Evolutionary conservation across 2,329 filamentous ascomycete genomes (phyloP).

Genomic region (Monilinia polystroma): DNA sequence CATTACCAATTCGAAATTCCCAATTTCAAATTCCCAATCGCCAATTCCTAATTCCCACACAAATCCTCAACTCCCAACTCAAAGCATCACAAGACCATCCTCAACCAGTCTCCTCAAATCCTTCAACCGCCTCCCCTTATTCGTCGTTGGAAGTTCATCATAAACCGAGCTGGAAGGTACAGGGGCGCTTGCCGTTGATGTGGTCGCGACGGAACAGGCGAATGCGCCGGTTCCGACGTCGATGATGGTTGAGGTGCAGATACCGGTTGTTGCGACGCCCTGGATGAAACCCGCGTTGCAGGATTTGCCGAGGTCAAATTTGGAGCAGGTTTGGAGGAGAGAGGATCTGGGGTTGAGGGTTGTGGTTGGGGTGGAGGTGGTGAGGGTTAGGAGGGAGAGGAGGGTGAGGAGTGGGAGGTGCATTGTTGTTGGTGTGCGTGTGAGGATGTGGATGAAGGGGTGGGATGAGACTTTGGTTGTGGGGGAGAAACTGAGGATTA

Average conservation of each 20-base stretch:
- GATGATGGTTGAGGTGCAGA: neutral
- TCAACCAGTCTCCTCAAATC: conserved; percentile 12
- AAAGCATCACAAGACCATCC: no score
- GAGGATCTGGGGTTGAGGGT: no score
- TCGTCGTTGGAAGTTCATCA: neutral
- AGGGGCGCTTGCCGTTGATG: neutral
- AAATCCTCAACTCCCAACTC: no score
- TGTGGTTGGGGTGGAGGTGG: neutral
- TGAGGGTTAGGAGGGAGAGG: neutral
- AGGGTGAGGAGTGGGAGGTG: neutral
- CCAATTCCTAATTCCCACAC: no score
- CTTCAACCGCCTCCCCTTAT: neutral
- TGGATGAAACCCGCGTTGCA: conserved; percentile 6
- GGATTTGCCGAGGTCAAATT: neutral
- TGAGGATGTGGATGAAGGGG: neutral
- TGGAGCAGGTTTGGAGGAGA: neutral
- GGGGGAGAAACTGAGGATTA: neutral
- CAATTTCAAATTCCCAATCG: no score
- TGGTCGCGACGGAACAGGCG: neutral
- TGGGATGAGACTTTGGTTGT: neutral
- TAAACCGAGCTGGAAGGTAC: neutral
- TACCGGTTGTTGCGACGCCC: neutral
- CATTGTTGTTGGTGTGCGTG: neutral
- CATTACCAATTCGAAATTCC: no score
- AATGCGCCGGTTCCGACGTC: neutral